Evolutionary conservation across 2,329 filamentous ascomycete species (phyloP), one percentile per base, ranked within the genome.

Genomic region (Colletotrichum melonis): DNA sequence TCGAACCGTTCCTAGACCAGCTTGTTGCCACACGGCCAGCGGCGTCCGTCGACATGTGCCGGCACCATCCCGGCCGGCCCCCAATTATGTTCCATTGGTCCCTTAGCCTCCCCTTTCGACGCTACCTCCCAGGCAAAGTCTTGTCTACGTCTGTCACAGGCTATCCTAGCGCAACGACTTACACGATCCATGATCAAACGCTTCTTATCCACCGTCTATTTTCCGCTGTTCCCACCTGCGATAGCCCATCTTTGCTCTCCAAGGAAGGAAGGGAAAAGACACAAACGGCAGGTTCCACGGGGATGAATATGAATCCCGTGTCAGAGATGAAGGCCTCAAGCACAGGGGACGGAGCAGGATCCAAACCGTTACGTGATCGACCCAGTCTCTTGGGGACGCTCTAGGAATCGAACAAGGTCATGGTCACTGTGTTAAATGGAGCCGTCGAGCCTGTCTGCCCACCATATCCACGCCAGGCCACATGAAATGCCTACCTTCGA

Each of bases 281-380:
- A 49, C 42, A 28, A 19, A 46, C 14, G 59, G 59, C 55, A 57
- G 42, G 63, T 46, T 35, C 30, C 14, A 28, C 30, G 35, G 59
- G 16, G 68, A 65, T 46, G 42, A 35, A 32, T n/a, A 35, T n/a
- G 49, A 60, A 38, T 56, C 24, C 67, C 60, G 57, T 70, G 55
- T 62, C 54, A 35, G 19, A 59, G 26, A 64, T 9, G 46, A 57
- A 32, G 28, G 22, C 42, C 67, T 73, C 70, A 65, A 30, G 70
- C 49, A 69, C 55, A 70, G 67, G 67, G 67, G 67, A 62, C 70
- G 70, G 67, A 65, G 60, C 55, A 56, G 69, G 57, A 70, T 65
- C 42, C 59, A 73, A 69, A 69, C 67, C 67, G 67, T 73, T 73
- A 73, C 70, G 70, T 73, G 70, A 70, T 70, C 35, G 70, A 73